Evolutionary conservation across 169 alveolate genomes (phyloP), one percentile per base, ranked within the genome.

Genomic region (Theileria annulata): DNA sequence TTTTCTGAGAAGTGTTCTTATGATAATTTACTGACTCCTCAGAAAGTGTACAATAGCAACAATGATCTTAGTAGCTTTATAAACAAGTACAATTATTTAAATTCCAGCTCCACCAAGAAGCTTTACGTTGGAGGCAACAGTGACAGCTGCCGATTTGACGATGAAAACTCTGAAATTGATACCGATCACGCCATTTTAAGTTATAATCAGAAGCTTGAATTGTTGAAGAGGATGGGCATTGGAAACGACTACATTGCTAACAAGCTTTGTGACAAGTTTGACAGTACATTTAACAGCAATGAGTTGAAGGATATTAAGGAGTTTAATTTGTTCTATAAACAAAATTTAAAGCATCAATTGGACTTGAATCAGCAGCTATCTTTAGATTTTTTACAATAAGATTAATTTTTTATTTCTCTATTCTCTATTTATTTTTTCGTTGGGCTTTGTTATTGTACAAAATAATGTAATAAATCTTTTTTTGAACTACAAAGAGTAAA

Each of bases 231-330:
- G 37, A 72, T 82, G 23, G 89, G 89, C 28, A 72, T 82, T 68
- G 77, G 66, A 3, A 80, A 75, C 71, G 89, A 82, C 63, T 82
- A 82, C 54, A 82, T 82, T 35, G 89, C 89, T 6, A 82, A 67
- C 28, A 28, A 80, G 3, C 62, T 82, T 17, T 82, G 89, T 58
- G 75, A 37, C 75, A 62, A 62, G 33, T 27, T 62, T 37, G 31
- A 31, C 37, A 58, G 42, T 25, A 58, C 8, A 10, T 28, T 58
- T 25, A 25, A 8, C 51, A 64, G 58, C 54, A 64, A 64, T 8
- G 73, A 47, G 73, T 10, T 28, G 48, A 62, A 21, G 71, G 37
- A 37, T 27, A 31, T 62, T 25, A 37, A 62, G 49, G 71, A 62
- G 17, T 62, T 62, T 37, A 62, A 62, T 37, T 37, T 62, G 71